Percentiles rank a stretch among this genome's conserved stretches.
phyloP scores from a whole-genome alignment of 2,329 filamentous ascomycete genomes.

The Ceratocystis cacaofunesta region DNA sequence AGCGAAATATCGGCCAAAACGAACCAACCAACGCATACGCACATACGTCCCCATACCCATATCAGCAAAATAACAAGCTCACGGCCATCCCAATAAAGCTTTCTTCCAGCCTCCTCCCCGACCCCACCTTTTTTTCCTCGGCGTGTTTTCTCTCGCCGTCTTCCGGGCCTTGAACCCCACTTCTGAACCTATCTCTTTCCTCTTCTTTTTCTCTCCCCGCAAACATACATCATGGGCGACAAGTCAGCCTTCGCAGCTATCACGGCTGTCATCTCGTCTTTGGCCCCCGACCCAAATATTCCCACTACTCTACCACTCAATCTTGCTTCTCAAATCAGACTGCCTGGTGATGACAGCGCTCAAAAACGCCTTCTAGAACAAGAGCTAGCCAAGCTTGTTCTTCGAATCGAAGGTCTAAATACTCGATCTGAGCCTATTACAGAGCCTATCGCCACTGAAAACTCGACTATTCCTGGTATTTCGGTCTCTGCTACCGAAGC shows the following conservation, averaged over 20 bases:
- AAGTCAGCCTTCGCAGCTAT: conserved; percentile 40
- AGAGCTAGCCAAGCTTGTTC: conserved; percentile 65
- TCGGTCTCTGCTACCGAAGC: conserved; percentile 61
- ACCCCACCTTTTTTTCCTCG: not conserved
- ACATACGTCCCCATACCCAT: not conserved
- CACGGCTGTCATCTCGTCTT: conserved; percentile 37
- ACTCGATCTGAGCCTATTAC: conserved; percentile 49
- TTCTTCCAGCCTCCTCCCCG: not conserved
- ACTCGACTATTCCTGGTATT: conserved; percentile 54
- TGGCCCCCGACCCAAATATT: conserved; percentile 33
- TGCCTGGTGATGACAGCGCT: conserved; percentile 61
- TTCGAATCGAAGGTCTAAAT: conserved; percentile 71
- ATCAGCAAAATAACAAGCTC: not conserved
- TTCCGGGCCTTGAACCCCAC: not conserved
- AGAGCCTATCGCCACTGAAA: not conserved
- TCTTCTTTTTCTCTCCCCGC: not conserved
- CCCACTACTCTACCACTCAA: conserved; percentile 28
- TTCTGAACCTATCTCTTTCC: not conserved
- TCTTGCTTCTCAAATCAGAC: conserved; percentile 39
- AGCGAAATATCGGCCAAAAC: not conserved
- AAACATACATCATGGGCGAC: conserved; percentile 31
- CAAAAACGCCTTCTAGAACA: conserved; percentile 68
- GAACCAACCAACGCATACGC: not conserved
- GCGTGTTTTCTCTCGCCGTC: not conserved
- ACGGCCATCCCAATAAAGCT: not conserved